A percentile compares a stretch with the other conserved stretches of the same genome.
Conservation (phyloP, 169 alveolate species). For the Babesia ovis region DNA sequence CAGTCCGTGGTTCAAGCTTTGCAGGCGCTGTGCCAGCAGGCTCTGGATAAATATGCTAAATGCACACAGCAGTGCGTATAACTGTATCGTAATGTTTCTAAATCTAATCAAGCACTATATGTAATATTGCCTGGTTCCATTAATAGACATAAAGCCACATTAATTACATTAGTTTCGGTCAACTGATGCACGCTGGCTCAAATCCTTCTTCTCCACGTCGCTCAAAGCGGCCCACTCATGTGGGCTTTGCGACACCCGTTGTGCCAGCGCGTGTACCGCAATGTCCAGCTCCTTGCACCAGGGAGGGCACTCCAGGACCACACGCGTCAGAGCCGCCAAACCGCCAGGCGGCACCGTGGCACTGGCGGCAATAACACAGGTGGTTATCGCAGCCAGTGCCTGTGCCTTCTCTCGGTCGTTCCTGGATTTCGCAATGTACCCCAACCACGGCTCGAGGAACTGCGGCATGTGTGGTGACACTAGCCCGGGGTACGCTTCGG, state of each 20-base stretch:
- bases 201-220: constrained; percentile 2
- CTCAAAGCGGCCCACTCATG: constrained; percentile 11
- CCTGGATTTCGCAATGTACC: background rate
- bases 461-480: constrained; percentile 11
- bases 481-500: constrained; percentile 12
- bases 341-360: constrained; percentile 10
- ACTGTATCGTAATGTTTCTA: background rate
- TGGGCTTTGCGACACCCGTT: constrained; percentile 11
- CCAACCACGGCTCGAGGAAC: constrained; percentile 33
- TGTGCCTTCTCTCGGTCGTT: constrained; percentile 27
- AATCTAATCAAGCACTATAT: background rate
- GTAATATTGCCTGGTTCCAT: background rate
- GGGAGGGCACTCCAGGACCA: constrained; percentile 16
- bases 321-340: constrained; percentile 10
- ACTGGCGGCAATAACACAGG: background rate
- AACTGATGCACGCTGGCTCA: constrained; percentile 8
- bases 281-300: constrained; percentile 16
- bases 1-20: constrained; percentile 79
- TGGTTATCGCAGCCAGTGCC: constrained; percentile 10
- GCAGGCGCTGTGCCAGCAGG: constrained; percentile 24
- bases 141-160: too few relatives aligned
- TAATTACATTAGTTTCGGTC: background rate
- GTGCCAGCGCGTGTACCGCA: constrained; percentile 5
- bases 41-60: too few relatives aligned
- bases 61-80: background rate